Evolutionary conservation across 2,329 filamentous ascomycete species (phyloP).

Genomic region (Pleurostoma richardsiae): DNA sequence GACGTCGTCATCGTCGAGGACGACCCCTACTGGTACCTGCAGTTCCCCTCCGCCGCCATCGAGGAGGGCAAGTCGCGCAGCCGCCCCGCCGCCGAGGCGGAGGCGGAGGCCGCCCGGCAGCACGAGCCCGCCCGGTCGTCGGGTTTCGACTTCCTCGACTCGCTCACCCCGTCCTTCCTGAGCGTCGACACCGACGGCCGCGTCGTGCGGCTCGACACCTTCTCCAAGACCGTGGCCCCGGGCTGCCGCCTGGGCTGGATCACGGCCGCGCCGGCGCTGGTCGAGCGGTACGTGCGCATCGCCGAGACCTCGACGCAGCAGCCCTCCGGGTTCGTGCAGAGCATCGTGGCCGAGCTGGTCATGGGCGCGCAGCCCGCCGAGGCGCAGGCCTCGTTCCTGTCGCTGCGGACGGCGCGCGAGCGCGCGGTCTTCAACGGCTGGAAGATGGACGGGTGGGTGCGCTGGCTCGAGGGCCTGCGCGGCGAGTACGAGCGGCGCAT

Average conservation of each 20-base stretch:
- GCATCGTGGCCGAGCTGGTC: constrained; percentile 71
- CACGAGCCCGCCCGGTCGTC: constrained; percentile 33
- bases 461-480: constrained; percentile 82
- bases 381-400: constrained; percentile 32
- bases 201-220: constrained; percentile 86
- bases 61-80: constrained; percentile 44
- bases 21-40: constrained; percentile 93
- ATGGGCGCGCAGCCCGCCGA: constrained; percentile 62
- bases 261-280: constrained; percentile 72
- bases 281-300: constrained; percentile 70
- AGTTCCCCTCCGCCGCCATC: constrained; percentile 68
- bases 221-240: constrained; percentile 88
- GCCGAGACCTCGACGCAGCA: constrained; percentile 76
- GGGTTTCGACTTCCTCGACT: constrained; percentile 77
- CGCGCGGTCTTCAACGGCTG: constrained; percentile 54
- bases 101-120: constrained; percentile 16
- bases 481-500: constrained; percentile 83
- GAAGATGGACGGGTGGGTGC: constrained; percentile 81
- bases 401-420: constrained; percentile 40
- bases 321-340: constrained; percentile 85
- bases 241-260: constrained; percentile 90
- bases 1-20: constrained; percentile 92
- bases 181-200: constrained; percentile 79
- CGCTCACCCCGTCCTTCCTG: constrained; percentile 76
- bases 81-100: constrained; percentile 20